phyloP scores from a whole-genome alignment of 1,284 basidiomycete genomes.

The Thelephora terrestris region DNA sequence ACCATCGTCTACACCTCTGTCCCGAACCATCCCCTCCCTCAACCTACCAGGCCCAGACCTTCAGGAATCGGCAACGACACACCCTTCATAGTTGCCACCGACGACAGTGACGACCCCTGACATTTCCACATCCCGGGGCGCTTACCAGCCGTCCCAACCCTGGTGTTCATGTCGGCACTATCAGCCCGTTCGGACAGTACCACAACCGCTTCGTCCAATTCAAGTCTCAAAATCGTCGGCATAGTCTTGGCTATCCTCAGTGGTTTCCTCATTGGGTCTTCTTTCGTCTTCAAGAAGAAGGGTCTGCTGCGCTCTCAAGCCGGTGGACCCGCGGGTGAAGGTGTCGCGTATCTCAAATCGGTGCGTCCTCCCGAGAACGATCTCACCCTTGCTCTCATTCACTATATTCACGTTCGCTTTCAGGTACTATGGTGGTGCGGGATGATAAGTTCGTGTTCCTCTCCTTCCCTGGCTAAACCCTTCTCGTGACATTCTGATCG shows the following conservation, averaged over 20 bases:
- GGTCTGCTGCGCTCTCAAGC: conserved; percentile 67
- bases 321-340: conserved; percentile 74
- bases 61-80: conserved; percentile 6
- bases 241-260: conserved; percentile 76
- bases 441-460: conserved; percentile 53
- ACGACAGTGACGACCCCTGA: no score
- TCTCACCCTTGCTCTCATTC: not conserved
- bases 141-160: no score
- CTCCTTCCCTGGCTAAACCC: not conserved
- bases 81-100: conserved; percentile 4
- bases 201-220: no score
- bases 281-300: conserved; percentile 96
- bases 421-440: conserved; percentile 81
- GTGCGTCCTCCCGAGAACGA: conserved; percentile 34
- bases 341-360: conserved; percentile 90
- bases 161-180: no score
- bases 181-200: no score
- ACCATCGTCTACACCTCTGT: no score
- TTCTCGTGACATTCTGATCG: not conserved
- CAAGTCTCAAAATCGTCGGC: conserved; percentile 45
- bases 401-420: conserved; percentile 3
- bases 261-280: conserved; percentile 87
- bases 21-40: no score
- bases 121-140: no score
- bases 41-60: no score